phyloP scores from a whole-genome alignment of 176 grass and related monocot genomes.

The Melocanna baccifera region DNA sequence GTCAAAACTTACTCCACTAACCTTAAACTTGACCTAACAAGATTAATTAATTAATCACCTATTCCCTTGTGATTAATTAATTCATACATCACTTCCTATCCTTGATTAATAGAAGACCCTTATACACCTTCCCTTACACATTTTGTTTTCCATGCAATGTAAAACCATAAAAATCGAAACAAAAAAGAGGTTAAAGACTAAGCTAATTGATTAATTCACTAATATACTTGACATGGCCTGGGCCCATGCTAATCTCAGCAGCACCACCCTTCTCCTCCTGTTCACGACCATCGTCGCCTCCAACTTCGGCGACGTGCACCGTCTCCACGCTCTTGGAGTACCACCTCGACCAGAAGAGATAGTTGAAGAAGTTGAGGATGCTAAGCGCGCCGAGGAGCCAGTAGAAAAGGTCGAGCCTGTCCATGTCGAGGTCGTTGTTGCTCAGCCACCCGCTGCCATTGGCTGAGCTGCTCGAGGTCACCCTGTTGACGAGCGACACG shows the following conservation, averaged over 20 bases:
- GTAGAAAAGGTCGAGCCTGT: slow-evolving; percentile 83
- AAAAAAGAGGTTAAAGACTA: slow-evolving; percentile 16
- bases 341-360: slow-evolving; percentile 84
- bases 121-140: background rate
- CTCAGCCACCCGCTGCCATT: slow-evolving; percentile 58
- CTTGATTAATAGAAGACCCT: background rate
- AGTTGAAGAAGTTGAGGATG: slow-evolving; percentile 81
- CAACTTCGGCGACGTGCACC: slow-evolving; percentile 40
- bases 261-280: slow-evolving; percentile 28
- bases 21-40: background rate
- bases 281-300: slow-evolving; percentile 19
- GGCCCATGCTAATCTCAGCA: background rate
- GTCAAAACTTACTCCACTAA: background rate
- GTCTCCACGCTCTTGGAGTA: slow-evolving; percentile 52
- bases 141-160: slow-evolving; percentile 2
- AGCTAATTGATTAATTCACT: slow-evolving; percentile 21
- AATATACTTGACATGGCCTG: background rate
- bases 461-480: slow-evolving; percentile 26
- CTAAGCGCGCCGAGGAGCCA: slow-evolving; percentile 76
- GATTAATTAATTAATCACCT: background rate
- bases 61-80: slow-evolving; percentile 4
- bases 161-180: slow-evolving; percentile 1
- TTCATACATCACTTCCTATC: background rate
- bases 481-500: slow-evolving; percentile 66
- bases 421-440: slow-evolving; percentile 91